Base-by-base conservation (phyloP, 1,284 basidiomycete species). In the Ganoderma lucidum region DNA sequence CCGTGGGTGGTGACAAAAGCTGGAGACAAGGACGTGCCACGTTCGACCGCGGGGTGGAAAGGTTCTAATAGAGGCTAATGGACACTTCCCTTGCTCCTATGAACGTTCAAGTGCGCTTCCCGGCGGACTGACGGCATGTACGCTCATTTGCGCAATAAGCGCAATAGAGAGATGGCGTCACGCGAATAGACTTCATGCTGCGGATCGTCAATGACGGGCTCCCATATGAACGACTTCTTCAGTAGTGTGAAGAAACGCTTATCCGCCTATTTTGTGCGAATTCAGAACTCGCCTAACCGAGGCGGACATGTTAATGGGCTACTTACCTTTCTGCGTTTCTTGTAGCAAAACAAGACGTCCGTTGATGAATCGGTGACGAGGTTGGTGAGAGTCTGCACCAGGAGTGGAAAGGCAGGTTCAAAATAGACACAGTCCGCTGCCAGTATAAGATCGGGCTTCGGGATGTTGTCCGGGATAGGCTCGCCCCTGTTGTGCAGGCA, bases 401-500 rank as follows among this genome's bases (percentile, higher is more conserved):
- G 87, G 17, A 97, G 86, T 2, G 96, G 93, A 76, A 98, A 98
- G 0, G 95, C 93, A n/a, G 94, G 93, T 81, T 98, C 96, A 74
- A 96, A 95, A 81, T 98, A 98, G 6, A 98, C 96, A 76, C 96
- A 98, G 78, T 98, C 96, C 1, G 96, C 95, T 0, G 93, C 94
- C 6, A 96, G 85, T 67, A 96, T 85, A 35, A 97, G 71, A 74
- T 95, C 89, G 8, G 90, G 86, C 5, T 82, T 85, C 30, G 80
- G 77, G 19, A 90, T 81, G 28, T 80, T 76, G 45, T 17, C 60
- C 35, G 88, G 85, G 62, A 87, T 75, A 8, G 84, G 80, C 39
- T 82, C 80, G 39, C 90, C 91, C 91, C 91, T 92, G 72, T 63
- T 71, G 62, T 70, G 67, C 51, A 65, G 8, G 62, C 42, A 69